A percentile compares a stretch with the other conserved stretches of the same genome.
phyloP scores from a whole-genome alignment of 805 yeast genomes.

The Candida anglica region DNA sequence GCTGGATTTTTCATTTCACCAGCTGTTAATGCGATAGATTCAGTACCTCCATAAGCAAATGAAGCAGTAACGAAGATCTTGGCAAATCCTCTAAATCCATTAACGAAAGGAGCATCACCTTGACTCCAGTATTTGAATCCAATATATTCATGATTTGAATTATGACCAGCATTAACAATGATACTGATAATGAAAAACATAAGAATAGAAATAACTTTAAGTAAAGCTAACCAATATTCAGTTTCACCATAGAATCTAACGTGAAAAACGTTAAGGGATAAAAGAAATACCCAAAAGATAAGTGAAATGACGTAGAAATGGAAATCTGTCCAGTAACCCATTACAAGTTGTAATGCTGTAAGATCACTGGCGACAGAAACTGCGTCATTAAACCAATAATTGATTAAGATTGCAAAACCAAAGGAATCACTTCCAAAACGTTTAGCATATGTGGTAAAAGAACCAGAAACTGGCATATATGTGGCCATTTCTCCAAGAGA shows the following conservation, averaged over 20 bases:
- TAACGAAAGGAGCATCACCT: constrained; percentile 51
- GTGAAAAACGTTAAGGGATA: constrained; percentile 36
- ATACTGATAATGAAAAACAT: constrained; percentile 55
- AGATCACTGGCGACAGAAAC: constrained; percentile 46
- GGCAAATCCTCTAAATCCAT: constrained; percentile 51
- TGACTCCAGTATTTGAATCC: constrained; percentile 41
- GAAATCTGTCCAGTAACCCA: constrained; percentile 46
- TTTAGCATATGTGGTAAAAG: constrained; percentile 46
- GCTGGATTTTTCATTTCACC: constrained; percentile 31
- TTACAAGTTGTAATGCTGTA: constrained; percentile 43
- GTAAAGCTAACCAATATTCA: constrained; percentile 34
- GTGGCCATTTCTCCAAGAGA: constrained; percentile 57
- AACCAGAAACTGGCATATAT: constrained; percentile 51
- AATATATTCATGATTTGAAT: constrained; percentile 35
- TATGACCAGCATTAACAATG: constrained; percentile 57
- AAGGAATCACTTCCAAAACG: constrained; percentile 48
- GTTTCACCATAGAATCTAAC: constrained; percentile 40
- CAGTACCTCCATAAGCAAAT: constrained; percentile 49
- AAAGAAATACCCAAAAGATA: constrained; percentile 50
- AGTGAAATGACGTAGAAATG: constrained; percentile 50
- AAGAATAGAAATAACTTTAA: constrained; percentile 48
- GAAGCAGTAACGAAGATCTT: constrained; percentile 48
- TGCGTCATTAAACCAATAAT: constrained; percentile 52
- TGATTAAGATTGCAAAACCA: constrained; percentile 49
- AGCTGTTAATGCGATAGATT: constrained; percentile 31